Percentiles rank a stretch among this genome's conserved stretches.
These are phyloP conservation scores for Xylaria sp. DNA, from an alignment of 2,329 filamentous ascomycete species.

Conservation along the genomic window DNA sequence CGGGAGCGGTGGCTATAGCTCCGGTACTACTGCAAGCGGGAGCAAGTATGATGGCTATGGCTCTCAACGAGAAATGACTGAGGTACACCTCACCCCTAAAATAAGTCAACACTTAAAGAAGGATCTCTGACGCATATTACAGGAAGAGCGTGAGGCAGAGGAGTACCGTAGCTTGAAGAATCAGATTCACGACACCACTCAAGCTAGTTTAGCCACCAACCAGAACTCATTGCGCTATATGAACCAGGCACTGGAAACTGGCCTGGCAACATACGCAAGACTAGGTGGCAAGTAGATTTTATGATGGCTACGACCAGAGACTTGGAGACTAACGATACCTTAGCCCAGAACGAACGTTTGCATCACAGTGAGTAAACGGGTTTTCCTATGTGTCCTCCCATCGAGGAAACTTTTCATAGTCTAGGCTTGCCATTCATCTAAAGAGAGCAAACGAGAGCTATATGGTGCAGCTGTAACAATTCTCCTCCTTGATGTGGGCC, in stretches of 20 bases:
- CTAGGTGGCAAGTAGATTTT: conserved; percentile 61
- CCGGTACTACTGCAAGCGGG: conserved; percentile 37
- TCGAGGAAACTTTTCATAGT: background rate
- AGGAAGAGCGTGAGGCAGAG: conserved; percentile 77
- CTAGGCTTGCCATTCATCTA: background rate
- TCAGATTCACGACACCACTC: conserved; percentile 79
- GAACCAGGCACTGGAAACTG: conserved; percentile 75
- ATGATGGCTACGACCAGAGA: background rate
- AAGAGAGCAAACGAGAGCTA: background rate
- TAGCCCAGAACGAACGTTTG: conserved; percentile 79
- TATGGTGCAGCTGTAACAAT: background rate
- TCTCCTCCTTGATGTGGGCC: background rate
- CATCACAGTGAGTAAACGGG: conserved; percentile 67
- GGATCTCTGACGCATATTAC: conserved; percentile 16
- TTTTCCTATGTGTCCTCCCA: background rate
- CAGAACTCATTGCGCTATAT: conserved; percentile 76
- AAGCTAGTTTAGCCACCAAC: conserved; percentile 74
- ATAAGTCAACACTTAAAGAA: background rate
- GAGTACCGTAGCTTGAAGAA: conserved; percentile 56
- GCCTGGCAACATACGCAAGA: conserved; percentile 75
- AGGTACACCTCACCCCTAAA: conserved; percentile 45
- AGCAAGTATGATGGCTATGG: conserved; percentile 65
- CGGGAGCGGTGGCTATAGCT: conserved; percentile 33
- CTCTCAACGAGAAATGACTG: conserved; percentile 81
- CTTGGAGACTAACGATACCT: conserved; percentile 17